Percentiles rank a stretch among this genome's conserved stretches.
Evolutionary conservation across 768 basidiomycete species (phyloP).

Genomic region (Phylloporus arenicola): DNA sequence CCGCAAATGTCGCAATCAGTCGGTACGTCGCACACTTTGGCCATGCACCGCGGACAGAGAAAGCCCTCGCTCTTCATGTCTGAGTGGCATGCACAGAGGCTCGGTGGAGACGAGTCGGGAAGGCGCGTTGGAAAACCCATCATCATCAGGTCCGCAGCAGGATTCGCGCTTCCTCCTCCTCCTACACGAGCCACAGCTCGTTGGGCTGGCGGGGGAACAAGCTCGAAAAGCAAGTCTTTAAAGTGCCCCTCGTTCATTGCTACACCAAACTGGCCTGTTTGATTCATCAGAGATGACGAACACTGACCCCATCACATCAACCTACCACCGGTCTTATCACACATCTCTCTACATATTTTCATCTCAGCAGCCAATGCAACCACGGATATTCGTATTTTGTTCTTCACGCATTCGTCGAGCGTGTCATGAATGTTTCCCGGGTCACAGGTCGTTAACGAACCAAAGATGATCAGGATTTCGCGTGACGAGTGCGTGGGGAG

Average conservation of each 20-base stretch:
- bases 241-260: conserved; percentile 97
- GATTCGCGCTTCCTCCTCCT: conserved; percentile 46
- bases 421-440: conserved; percentile 96
- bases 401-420: conserved; percentile 74
- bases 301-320: background rate
- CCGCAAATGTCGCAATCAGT: conserved; percentile 98
- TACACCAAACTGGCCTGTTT: conserved; percentile 82
- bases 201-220: conserved; percentile 91
- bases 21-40: conserved; percentile 95
- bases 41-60: conserved; percentile 87
- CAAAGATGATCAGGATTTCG: conserved; percentile 91
- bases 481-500: conserved; percentile 96
- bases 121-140: conserved; percentile 98
- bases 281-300: conserved; percentile 12
- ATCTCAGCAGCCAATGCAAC: conserved; percentile 96
- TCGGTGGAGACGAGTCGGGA: conserved; percentile 74
- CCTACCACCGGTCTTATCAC: conserved; percentile 85
- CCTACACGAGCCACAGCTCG: conserved; percentile 45
- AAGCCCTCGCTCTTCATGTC: conserved; percentile 91
- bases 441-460: conserved; percentile 94
- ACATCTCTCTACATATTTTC: conserved; percentile 92
- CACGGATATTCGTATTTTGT: conserved; percentile 85
- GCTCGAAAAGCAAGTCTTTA: conserved; percentile 92
- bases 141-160: conserved; percentile 90
- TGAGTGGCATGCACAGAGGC: conserved; percentile 91